Conservation (phyloP, 225 moss, liverwort and hornwort species). For the Bryum argenteum region DNA sequence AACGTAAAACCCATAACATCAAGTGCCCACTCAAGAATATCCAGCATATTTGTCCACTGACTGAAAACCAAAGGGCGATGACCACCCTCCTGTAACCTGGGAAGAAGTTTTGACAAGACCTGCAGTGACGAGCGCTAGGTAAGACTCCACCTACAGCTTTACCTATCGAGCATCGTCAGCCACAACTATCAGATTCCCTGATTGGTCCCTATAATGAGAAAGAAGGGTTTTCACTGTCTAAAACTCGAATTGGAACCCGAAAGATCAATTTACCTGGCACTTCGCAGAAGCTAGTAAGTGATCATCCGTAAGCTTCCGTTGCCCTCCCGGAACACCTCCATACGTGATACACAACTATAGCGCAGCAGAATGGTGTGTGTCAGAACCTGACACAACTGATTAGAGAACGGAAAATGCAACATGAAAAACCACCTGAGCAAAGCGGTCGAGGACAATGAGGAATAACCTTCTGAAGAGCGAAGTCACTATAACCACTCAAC, state of each 20-base stretch:
- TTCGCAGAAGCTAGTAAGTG: constrained; percentile 83
- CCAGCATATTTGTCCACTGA: constrained; percentile 98
- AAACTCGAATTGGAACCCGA: constrained; percentile 7
- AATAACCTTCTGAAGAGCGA: constrained; percentile 69
- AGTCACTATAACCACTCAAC: constrained; percentile 80
- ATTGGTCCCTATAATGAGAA: not conserved
- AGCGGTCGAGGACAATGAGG: constrained; percentile 8
- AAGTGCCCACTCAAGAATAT: constrained; percentile 95
- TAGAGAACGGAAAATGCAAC: constrained; percentile 2
- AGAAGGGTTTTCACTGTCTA: constrained; percentile 1
- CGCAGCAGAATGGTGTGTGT: constrained; percentile 17
- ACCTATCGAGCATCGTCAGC: not conserved
- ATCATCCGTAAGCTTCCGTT: constrained; percentile 63
- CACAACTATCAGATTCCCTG: constrained; percentile 11
- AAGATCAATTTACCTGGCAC: constrained; percentile 64
- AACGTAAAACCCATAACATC: constrained; percentile 83
- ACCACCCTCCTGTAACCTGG: constrained; percentile 68
- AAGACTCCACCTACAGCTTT: constrained; percentile 18
- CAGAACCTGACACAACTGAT: constrained; percentile 22
- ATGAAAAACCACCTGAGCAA: constrained; percentile 11
- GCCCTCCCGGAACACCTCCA: constrained; percentile 69
- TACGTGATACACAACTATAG: constrained; percentile 76
- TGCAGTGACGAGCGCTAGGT: constrained; percentile 29
- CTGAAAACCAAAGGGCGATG: constrained; percentile 98
- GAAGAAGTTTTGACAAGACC: constrained; percentile 71